Conservation (phyloP, 768 basidiomycete species). For the Terana coerulea region DNA sequence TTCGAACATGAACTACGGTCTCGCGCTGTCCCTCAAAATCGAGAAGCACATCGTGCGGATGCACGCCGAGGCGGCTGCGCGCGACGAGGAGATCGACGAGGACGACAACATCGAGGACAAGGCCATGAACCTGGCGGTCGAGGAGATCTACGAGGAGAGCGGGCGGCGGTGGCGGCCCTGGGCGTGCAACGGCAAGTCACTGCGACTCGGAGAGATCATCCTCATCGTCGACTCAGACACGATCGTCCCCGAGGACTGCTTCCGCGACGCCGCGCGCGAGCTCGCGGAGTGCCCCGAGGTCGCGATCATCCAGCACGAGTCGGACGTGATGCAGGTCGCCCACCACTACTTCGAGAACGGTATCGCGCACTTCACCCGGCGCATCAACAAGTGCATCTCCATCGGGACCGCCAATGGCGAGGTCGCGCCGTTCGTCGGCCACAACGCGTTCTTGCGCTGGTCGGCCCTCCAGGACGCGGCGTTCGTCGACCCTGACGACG, state of each 20-base stretch:
- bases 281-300: constrained; percentile 78
- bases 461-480: constrained; percentile 84
- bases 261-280: constrained; percentile 87
- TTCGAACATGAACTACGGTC: constrained; percentile 85
- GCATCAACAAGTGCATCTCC: constrained; percentile 81
- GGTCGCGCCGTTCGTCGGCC: constrained; percentile 80
- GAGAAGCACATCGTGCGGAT: constrained; percentile 48
- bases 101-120: constrained; percentile 63
- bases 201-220: constrained; percentile 77
- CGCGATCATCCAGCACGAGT: constrained; percentile 88
- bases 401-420: constrained; percentile 81
- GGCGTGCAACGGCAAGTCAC: constrained; percentile 70
- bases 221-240: constrained; percentile 83
- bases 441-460: constrained; percentile 90
- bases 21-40: constrained; percentile 61
- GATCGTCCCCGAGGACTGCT: constrained; percentile 82
- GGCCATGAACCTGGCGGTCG: constrained; percentile 69
- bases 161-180: constrained; percentile 64
- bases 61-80: constrained; percentile 36
- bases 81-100: constrained; percentile 35
- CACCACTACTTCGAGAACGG: constrained; percentile 91
- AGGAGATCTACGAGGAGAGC: constrained; percentile 62
- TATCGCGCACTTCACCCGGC: constrained; percentile 81
- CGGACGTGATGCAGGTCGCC: constrained; percentile 90
- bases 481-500: constrained; percentile 64